Percentiles rank a stretch among this genome's conserved stretches.
phyloP scores from a whole-genome alignment of 352 stramenopile genomes.

The Pythium volutum region DNA sequence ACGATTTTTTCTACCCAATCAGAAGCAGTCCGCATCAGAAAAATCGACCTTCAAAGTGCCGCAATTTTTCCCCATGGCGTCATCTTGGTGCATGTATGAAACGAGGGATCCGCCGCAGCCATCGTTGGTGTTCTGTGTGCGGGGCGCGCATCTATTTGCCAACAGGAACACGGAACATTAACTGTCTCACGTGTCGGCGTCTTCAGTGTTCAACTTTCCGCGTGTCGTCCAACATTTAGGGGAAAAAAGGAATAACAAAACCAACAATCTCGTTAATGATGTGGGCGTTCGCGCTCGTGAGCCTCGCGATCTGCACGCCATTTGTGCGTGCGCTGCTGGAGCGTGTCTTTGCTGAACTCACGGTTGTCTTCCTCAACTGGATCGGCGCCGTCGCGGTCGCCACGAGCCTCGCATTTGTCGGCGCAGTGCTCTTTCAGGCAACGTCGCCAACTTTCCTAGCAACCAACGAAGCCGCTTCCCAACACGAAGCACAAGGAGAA shows the following conservation, averaged over 20 bases:
- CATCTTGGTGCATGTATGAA: too few relatives aligned
- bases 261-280: conserved; percentile 20
- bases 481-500: background rate
- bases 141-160: too few relatives aligned
- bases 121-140: too few relatives aligned
- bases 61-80: too few relatives aligned
- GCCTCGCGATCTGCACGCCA: conserved; percentile 49
- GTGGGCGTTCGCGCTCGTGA: conserved; percentile 57
- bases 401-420: conserved; percentile 33
- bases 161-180: too few relatives aligned
- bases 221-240: background rate
- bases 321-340: conserved; percentile 54
- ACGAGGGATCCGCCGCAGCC: too few relatives aligned
- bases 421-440: conserved; percentile 10
- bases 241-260: background rate
- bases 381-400: conserved; percentile 30
- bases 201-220: too few relatives aligned
- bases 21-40: too few relatives aligned
- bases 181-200: too few relatives aligned
- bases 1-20: too few relatives aligned
- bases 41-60: too few relatives aligned
- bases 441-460: background rate
- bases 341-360: conserved; percentile 57
- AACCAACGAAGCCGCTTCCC: background rate
- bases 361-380: conserved; percentile 62